Conservation (phyloP, 352 stramenopile genomes). For the Phytopythium oedochilum region DNA sequence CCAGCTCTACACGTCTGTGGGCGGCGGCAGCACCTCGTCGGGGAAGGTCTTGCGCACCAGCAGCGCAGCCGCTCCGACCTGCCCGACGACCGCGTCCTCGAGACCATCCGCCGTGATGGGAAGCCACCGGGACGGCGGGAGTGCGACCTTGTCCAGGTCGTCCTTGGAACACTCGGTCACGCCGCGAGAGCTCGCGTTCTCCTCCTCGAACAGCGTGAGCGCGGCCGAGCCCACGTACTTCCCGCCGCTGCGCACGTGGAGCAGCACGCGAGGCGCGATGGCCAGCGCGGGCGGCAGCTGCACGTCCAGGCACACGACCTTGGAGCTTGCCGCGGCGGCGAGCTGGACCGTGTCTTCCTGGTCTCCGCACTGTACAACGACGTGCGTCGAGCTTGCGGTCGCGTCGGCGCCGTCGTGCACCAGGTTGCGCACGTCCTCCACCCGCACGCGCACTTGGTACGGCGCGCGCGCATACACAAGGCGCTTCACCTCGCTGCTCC, state of each 20-base stretch:
- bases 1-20: constrained; percentile 3
- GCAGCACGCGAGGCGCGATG: constrained; percentile 52
- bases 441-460: constrained; percentile 72
- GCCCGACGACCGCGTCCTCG: constrained; percentile 33
- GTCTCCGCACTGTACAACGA: constrained; percentile 65
- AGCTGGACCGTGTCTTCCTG: constrained; percentile 24
- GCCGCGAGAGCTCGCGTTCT: constrained; percentile 7
- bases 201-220: constrained; percentile 15
- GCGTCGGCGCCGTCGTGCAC: constrained; percentile 6
- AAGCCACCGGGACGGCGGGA: constrained; percentile 45
- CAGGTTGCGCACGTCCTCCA: constrained; percentile 48
- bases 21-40: constrained; percentile 44
- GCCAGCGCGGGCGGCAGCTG: constrained; percentile 44
- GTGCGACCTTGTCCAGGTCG: constrained; percentile 31
- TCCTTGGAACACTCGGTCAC: constrained; percentile 39
- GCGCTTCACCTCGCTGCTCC: constrained; percentile 32
- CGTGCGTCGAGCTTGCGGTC: constrained; percentile 1
- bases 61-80: constrained; percentile 53
- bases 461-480: constrained; percentile 52
- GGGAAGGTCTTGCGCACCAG: constrained; percentile 57
- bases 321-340: constrained; percentile 10
- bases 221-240: constrained; percentile 41
- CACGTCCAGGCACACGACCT: constrained; percentile 59
- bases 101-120: constrained; percentile 48
- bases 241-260: constrained; percentile 41